Conservation (phyloP, 2,329 filamentous ascomycete species). For the Arthrobotrys entomopaga region DNA sequence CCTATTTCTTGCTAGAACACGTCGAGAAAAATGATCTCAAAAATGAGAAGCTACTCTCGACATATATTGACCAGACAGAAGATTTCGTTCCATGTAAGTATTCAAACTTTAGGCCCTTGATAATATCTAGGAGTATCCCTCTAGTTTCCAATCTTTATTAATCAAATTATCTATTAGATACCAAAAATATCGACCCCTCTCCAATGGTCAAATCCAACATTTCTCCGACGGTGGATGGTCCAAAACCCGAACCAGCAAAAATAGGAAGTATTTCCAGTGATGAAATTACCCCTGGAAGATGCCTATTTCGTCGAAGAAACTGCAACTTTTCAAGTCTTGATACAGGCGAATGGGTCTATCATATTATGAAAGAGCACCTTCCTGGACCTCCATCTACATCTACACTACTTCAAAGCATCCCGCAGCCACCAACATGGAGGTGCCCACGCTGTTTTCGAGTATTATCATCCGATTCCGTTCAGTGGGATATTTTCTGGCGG, state of each 20-base stretch:
- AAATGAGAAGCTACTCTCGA: background rate
- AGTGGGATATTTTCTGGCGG: background rate
- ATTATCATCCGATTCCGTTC: no score
- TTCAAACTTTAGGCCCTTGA: background rate
- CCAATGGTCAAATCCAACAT: background rate
- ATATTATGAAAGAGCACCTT: constrained; percentile 17
- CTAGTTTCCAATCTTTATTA: background rate
- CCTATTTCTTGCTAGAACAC: constrained; percentile 4
- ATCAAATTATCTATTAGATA: background rate
- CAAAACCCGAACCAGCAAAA: background rate
- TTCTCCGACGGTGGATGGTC: no score
- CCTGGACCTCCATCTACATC: no score
- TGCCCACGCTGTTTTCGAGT: no score
- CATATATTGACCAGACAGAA: background rate
- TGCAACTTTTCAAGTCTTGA: background rate
- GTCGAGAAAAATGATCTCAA: background rate
- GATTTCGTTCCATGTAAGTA: background rate
- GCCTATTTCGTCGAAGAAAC: background rate
- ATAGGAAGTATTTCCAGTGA: background rate
- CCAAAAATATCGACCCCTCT: background rate
- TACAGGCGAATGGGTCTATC: background rate
- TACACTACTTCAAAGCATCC: no score
- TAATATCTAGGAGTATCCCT: background rate
- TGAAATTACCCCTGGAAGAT: background rate
- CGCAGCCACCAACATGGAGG: no score